A percentile compares a stretch with the other conserved stretches of the same genome.
Evolutionary conservation across 2,329 filamentous ascomycete genomes (phyloP).

Genomic region (Pestalotiopsis sp.): DNA sequence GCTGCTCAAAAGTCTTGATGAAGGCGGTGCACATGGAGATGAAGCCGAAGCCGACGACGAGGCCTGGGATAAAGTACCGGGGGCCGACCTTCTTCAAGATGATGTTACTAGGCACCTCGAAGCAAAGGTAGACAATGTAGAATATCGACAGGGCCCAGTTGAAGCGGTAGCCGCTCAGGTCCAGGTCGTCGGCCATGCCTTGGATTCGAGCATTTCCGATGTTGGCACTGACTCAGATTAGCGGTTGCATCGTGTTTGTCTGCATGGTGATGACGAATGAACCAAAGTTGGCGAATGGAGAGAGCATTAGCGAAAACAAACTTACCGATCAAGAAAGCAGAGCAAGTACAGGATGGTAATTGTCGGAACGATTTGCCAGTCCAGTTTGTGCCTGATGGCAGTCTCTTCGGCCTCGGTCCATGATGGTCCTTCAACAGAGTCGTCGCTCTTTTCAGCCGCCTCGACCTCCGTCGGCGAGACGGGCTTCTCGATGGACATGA

Average conservation of each 20-base stretch:
- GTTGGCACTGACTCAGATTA: conserved; percentile 32
- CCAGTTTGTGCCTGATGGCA: conserved; percentile 50
- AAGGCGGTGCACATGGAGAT: conserved; percentile 58
- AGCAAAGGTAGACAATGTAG: conserved; percentile 57
- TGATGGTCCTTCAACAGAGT: conserved; percentile 30
- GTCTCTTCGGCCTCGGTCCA: conserved; percentile 55
- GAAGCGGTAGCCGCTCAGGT: conserved; percentile 52
- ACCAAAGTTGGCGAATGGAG: not conserved
- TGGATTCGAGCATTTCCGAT: conserved; percentile 59
- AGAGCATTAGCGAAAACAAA: not conserved
- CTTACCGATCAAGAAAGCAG: conserved; percentile 46
- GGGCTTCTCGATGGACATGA: conserved; percentile 20
- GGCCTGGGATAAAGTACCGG: conserved; percentile 53
- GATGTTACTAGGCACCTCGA: conserved; percentile 59
- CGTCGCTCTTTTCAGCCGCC: conserved; percentile 24
- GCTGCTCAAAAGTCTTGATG: conserved; percentile 45
- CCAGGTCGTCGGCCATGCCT: conserved; percentile 50
- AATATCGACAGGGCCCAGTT: conserved; percentile 61
- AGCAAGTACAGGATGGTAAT: conserved; percentile 56
- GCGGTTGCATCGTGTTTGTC: too few species aligned
- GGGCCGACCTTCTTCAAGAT: conserved; percentile 55
- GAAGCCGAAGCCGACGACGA: conserved; percentile 57
- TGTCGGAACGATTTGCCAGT: conserved; percentile 52
- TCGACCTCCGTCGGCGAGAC: conserved; percentile 25
- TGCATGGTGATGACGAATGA: not conserved